phyloP scores from a whole-genome alignment of 192 early-diverging fungal species.

The Coemansia sp. region DNA sequence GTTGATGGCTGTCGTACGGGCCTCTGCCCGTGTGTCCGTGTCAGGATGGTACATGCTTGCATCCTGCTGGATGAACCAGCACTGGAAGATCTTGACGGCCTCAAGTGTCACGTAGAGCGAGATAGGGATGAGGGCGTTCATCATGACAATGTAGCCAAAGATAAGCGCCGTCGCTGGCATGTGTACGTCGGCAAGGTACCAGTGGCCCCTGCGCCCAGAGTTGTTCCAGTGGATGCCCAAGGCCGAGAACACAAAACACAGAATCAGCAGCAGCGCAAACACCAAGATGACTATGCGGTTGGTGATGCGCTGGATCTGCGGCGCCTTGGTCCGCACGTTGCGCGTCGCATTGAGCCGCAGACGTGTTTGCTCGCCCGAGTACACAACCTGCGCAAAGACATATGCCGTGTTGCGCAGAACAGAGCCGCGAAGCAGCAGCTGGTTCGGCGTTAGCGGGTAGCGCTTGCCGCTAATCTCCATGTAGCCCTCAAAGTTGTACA shows the following conservation, averaged over 20 bases:
- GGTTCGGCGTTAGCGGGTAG: slow-evolving; percentile 69
- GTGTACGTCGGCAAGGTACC: slow-evolving; percentile 50
- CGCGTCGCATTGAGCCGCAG: slow-evolving; percentile 67
- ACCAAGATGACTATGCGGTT: slow-evolving; percentile 76
- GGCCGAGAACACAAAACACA: slow-evolving; percentile 54
- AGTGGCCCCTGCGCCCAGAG: slow-evolving; percentile 22
- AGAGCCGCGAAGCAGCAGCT: slow-evolving; percentile 83
- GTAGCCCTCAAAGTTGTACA: slow-evolving; percentile 83
- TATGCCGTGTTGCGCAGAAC: slow-evolving; percentile 79
- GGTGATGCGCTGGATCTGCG: slow-evolving; percentile 70
- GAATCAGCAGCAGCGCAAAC: slow-evolving; percentile 55
- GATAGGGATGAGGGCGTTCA: slow-evolving; percentile 83
- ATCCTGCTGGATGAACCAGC: slow-evolving; percentile 77
- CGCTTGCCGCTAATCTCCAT: slow-evolving; percentile 56
- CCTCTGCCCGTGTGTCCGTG: slow-evolving; percentile 69
- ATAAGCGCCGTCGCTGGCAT: slow-evolving; percentile 29
- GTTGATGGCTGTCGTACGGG: slow-evolving; percentile 74
- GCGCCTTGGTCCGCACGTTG: slow-evolving; percentile 69
- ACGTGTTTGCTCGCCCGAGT: slow-evolving; percentile 65
- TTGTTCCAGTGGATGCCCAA: slow-evolving; percentile 54
- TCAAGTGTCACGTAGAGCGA: slow-evolving; percentile 88
- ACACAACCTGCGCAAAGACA: slow-evolving; percentile 73
- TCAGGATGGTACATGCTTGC: slow-evolving; percentile 71
- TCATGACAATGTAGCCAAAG: slow-evolving; percentile 75
- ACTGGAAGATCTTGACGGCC: slow-evolving; percentile 67